phyloP scores from a whole-genome alignment of 2,329 filamentous ascomycete genomes.

The Sporothrix sp. region DNA sequence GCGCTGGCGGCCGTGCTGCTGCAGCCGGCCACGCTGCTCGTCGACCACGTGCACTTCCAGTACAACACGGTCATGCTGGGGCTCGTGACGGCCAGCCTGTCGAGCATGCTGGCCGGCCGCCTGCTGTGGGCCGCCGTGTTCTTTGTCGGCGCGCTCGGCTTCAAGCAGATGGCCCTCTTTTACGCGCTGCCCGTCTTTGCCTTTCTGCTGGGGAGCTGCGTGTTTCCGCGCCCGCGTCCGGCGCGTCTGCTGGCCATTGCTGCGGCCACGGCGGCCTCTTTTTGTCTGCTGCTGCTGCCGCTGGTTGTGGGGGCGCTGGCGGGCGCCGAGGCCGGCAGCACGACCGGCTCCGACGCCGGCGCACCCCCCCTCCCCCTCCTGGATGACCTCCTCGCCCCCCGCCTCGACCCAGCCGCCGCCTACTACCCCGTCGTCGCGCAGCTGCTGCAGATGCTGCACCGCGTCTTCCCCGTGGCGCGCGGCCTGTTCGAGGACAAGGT shows the following conservation, averaged over 20 bases:
- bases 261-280: conserved; percentile 60
- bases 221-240: conserved; percentile 62
- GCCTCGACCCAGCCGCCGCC: conserved; percentile 53
- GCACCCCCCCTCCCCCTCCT: conserved; percentile 57
- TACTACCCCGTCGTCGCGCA: conserved; percentile 72
- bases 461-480: conserved; percentile 93
- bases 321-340: no score
- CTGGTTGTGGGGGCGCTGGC: conserved; percentile 62
- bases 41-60: conserved; percentile 94
- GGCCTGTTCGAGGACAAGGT: conserved; percentile 98
- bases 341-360: no score
- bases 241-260: conserved; percentile 65
- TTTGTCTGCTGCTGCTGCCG: conserved; percentile 65
- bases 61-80: conserved; percentile 99
- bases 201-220: conserved; percentile 76
- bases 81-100: conserved; percentile 74
- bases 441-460: conserved; percentile 71
- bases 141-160: conserved; percentile 87
- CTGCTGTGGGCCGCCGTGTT: conserved; percentile 85
- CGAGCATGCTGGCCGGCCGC: conserved; percentile 75
- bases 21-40: conserved; percentile 81
- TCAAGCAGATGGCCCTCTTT: conserved; percentile 99
- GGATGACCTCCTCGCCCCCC: conserved; percentile 41
- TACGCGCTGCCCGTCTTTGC: conserved; percentile 90
- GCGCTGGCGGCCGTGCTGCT: conserved; percentile 84